phyloP scores from a whole-genome alignment of 2,329 filamentous ascomycete genomes.

The Colletotrichum sansevieriae region DNA sequence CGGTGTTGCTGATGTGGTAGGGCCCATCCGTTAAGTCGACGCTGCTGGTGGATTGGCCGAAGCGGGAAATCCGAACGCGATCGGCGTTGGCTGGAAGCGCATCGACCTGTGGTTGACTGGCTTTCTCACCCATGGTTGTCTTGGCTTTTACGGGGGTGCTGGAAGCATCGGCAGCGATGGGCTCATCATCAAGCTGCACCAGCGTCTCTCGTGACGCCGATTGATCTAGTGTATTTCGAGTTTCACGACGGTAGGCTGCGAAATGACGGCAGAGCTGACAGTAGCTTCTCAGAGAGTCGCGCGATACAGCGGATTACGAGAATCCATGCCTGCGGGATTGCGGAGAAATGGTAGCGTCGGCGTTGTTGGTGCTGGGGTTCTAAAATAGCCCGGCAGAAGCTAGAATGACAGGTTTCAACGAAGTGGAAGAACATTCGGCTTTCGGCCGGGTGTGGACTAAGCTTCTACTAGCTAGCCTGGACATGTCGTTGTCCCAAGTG shows the following conservation, averaged over 20 bases:
- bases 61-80: slow-evolving; percentile 38
- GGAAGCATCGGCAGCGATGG: slow-evolving; percentile 30
- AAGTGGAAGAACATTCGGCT: background rate
- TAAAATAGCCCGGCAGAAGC: background rate
- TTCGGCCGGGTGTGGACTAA: slow-evolving; percentile 20
- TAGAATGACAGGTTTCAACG: slow-evolving; percentile 8
- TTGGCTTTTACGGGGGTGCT: slow-evolving; percentile 40
- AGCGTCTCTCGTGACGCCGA: background rate
- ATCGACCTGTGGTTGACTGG: slow-evolving; percentile 28
- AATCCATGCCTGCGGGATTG: background rate
- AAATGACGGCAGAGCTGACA: background rate
- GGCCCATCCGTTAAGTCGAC: slow-evolving; percentile 19
- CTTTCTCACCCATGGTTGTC: slow-evolving; percentile 11
- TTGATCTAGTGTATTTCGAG: too few relatives aligned
- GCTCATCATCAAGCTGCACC: background rate
- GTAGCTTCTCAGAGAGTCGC: background rate
- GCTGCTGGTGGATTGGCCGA: slow-evolving; percentile 34
- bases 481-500: slow-evolving; percentile 28
- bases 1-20: slow-evolving; percentile 25
- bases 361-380: background rate
- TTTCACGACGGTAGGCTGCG: background rate
- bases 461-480: slow-evolving; percentile 19
- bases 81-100: slow-evolving; percentile 38
- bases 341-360: slow-evolving; percentile 8
- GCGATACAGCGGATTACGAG: background rate